Conservation (phyloP, 2,329 filamentous ascomycete species). For the Trichoderma guizhouense region DNA sequence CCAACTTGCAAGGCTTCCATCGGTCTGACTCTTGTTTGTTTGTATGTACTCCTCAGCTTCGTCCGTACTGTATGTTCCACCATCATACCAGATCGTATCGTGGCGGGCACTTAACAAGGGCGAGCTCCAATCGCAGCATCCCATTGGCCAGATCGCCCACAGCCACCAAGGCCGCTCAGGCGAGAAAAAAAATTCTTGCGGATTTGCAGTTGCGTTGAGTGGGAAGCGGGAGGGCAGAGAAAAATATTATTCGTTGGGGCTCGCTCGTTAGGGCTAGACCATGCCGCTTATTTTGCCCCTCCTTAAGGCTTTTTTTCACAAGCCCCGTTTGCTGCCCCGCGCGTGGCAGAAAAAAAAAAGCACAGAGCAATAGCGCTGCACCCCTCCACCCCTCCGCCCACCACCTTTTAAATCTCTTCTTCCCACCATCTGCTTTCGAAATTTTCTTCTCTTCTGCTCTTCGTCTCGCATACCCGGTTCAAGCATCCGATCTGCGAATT, state of each 20-base stretch:
- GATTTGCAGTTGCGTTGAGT: slow-evolving; percentile 2
- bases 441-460: slow-evolving; percentile 38
- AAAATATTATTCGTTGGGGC: background rate
- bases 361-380: slow-evolving; percentile 26
- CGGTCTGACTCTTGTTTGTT: background rate
- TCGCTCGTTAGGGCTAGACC: slow-evolving; percentile 35
- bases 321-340: slow-evolving; percentile 23
- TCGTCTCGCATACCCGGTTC: slow-evolving; percentile 45
- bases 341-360: slow-evolving; percentile 11
- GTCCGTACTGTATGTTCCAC: background rate
- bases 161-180: slow-evolving; percentile 7
- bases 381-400: slow-evolving; percentile 21
- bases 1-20: background rate
- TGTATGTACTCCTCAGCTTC: background rate
- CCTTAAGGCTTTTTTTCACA: background rate
- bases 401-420: slow-evolving; percentile 39
- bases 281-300: slow-evolving; percentile 16
- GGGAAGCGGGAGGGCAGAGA: background rate
- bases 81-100: slow-evolving; percentile 11
- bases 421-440: slow-evolving; percentile 36
- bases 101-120: background rate
- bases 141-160: background rate
- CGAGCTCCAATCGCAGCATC: background rate
- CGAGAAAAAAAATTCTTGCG: slow-evolving; percentile 14
- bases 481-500: slow-evolving; percentile 44